Conservation (phyloP, 2,329 filamentous ascomycete species). For the Pochonia chlamydosporia region DNA sequence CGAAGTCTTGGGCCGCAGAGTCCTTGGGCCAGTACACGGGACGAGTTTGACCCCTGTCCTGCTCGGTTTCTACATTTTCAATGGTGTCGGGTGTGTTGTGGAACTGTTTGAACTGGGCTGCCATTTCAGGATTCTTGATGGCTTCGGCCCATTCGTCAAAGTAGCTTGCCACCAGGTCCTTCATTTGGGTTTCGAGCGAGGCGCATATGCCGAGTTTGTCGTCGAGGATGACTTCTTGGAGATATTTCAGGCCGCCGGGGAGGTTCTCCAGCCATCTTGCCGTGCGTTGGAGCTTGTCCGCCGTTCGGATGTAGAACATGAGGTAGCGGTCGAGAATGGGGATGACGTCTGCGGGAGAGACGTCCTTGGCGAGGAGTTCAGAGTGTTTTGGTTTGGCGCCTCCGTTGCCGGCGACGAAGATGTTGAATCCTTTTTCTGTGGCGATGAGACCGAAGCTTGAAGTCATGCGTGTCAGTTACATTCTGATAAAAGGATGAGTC, state of each 20-base stretch:
- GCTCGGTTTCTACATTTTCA: constrained; percentile 63
- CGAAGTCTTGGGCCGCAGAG: constrained; percentile 65
- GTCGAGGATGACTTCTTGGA: constrained; percentile 74
- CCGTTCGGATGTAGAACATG: constrained; percentile 90
- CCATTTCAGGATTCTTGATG: constrained; percentile 61
- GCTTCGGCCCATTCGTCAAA: constrained; percentile 92
- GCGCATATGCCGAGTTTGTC: constrained; percentile 83
- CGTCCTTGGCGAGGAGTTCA: constrained; percentile 80
- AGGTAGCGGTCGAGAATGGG: constrained; percentile 83
- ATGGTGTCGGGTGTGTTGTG: constrained; percentile 71
- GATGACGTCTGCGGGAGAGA: constrained; percentile 74
- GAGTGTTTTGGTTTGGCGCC: constrained; percentile 79
- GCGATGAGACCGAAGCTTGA: constrained; percentile 88
- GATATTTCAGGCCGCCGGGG: constrained; percentile 77
- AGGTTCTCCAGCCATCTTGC: constrained; percentile 82
- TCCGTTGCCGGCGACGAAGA: constrained; percentile 86
- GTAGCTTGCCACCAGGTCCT: constrained; percentile 73
- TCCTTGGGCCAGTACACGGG: constrained; percentile 75
- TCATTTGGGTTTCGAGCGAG: constrained; percentile 82
- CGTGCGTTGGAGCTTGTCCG: constrained; percentile 83
- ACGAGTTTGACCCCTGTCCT: constrained; percentile 66
- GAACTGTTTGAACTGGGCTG: constrained; percentile 73
- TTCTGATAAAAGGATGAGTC: no score
- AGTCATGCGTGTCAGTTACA: no score
- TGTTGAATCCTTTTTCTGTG: constrained; percentile 88